Evolutionary conservation across 2,329 filamentous ascomycete species (phyloP).

Genomic region (Calonectria pseudoreteaudii): DNA sequence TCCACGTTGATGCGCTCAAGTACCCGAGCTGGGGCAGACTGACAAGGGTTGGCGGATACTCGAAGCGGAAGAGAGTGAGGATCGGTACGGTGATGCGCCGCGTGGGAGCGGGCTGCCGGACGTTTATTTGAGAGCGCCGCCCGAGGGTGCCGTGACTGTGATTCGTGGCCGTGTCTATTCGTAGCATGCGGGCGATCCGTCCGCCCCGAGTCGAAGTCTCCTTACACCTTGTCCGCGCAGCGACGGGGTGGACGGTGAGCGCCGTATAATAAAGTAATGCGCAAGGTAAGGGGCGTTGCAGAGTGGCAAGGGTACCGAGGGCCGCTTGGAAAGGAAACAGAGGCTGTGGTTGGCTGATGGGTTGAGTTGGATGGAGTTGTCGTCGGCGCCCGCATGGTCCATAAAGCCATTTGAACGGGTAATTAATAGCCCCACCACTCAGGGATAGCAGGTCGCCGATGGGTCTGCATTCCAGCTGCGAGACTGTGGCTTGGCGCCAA

Average conservation of each 20-base stretch:
- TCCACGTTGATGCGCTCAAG: conserved; percentile 40
- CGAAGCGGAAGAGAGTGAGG: conserved; percentile 16
- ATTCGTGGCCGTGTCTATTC: neutral
- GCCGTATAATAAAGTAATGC: conserved; percentile 7
- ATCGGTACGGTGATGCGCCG: conserved; percentile 25
- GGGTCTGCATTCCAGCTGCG: conserved; percentile 7
- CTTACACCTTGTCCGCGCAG: neutral
- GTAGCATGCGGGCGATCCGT: conserved; percentile 3
- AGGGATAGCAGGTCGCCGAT: neutral
- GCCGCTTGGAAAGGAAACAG: neutral
- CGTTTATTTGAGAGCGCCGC: neutral
- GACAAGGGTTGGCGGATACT: conserved; percentile 21
- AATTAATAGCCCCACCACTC: conserved; percentile 6
- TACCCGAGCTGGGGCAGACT: conserved; percentile 11
- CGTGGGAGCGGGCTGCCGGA: conserved; percentile 8
- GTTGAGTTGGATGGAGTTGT: conserved; percentile 1
- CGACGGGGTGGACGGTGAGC: conserved; percentile 1
- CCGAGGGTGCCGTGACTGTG: conserved; percentile 5
- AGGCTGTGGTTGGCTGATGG: conserved; percentile 10
- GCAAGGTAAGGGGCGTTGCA: conserved; percentile 20
- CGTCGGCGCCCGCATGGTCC: conserved; percentile 10
- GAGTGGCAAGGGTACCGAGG: conserved; percentile 9
- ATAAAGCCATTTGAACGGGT: conserved; percentile 1
- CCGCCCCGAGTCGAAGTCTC: conserved; percentile 8
- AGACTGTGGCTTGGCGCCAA: conserved; percentile 6